phyloP scores from a whole-genome alignment of 1,139 yeast genomes.

The Scheffersomyces parashehatae region DNA sequence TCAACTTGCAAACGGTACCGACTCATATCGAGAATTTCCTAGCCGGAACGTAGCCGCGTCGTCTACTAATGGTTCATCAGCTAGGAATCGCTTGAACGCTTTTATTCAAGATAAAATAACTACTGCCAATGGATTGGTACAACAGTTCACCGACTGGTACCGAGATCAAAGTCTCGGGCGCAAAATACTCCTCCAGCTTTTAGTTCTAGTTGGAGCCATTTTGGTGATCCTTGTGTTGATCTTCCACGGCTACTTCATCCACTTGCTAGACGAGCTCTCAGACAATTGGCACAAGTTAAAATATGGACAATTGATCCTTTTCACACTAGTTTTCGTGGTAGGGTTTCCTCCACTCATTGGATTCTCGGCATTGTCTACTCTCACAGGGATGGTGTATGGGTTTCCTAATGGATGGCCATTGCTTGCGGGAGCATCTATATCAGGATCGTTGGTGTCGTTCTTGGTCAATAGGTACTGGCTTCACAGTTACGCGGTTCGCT shows the following conservation, averaged over 20 bases:
- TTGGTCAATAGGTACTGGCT: constrained; percentile 64
- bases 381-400: constrained; percentile 85
- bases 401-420: constrained; percentile 78
- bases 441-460: constrained; percentile 77
- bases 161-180: constrained; percentile 11
- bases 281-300: constrained; percentile 45
- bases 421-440: constrained; percentile 64
- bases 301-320: constrained; percentile 57
- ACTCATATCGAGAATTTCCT: too few relatives aligned
- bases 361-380: constrained; percentile 65
- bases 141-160: constrained; percentile 12
- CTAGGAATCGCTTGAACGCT: too few relatives aligned
- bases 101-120: constrained; percentile 6
- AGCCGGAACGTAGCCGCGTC: too few relatives aligned
- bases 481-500: constrained; percentile 50
- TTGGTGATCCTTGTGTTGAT: constrained; percentile 36
- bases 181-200: constrained; percentile 10
- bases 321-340: constrained; percentile 42
- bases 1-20: too few relatives aligned
- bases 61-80: too few relatives aligned
- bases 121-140: constrained; percentile 3
- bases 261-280: constrained; percentile 44
- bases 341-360: constrained; percentile 90
- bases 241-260: constrained; percentile 50
- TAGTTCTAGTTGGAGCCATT: constrained; percentile 15